Evolutionary conservation across 495 filamentous ascomycete species (phyloP).

Genomic region (Elaphomyces granulatus): DNA sequence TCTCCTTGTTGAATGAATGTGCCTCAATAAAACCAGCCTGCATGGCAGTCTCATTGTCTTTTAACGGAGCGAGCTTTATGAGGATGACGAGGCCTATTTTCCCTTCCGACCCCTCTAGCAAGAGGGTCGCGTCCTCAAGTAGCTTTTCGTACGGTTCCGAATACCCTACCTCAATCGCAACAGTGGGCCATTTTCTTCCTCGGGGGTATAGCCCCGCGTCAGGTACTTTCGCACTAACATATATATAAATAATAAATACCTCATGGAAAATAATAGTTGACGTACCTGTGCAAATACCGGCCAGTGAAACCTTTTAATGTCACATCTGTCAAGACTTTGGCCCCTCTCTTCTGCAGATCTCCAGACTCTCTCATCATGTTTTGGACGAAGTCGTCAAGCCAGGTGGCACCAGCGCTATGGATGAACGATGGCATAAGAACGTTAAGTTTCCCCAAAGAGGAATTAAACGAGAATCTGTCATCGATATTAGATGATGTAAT

Average conservation of each 20-base stretch:
- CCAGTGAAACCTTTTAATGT: too few relatives aligned
- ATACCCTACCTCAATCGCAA: neutral
- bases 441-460: too few relatives aligned
- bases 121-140: neutral
- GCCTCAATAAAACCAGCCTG: neutral
- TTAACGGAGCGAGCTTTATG: neutral
- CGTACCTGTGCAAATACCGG: too few relatives aligned
- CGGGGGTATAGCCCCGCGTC: neutral
- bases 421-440: too few relatives aligned
- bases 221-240: neutral
- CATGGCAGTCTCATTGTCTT: neutral
- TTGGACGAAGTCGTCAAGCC: too few relatives aligned
- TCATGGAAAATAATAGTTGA: neutral
- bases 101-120: neutral
- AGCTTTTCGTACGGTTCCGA: neutral
- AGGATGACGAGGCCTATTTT: neutral
- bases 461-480: too few relatives aligned
- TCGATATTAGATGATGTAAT: too few relatives aligned
- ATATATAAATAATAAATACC: neutral
- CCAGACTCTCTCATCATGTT: too few relatives aligned
- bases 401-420: too few relatives aligned
- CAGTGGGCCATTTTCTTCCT: neutral
- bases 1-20: neutral
- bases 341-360: too few relatives aligned
- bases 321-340: too few relatives aligned